Conservation (phyloP, 1,284 basidiomycete genomes). For the Melanopsichium pennsylvanicum region DNA sequence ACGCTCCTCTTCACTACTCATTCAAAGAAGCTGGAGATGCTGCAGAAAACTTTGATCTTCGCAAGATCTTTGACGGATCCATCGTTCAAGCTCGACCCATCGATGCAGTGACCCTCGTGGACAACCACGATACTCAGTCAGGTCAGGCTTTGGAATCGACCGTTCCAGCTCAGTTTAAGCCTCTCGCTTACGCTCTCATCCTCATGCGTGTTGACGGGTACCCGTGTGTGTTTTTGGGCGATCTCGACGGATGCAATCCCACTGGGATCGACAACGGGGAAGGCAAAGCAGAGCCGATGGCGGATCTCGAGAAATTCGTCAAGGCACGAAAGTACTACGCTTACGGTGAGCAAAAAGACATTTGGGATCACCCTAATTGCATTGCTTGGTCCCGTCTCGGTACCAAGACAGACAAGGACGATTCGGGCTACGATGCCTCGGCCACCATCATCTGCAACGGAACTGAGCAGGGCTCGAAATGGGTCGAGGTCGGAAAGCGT, state of each 20-base stretch:
- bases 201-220: conserved; percentile 83
- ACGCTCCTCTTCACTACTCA: conserved; percentile 72
- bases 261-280: conserved; percentile 44
- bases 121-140: conserved; percentile 70
- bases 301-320: conserved; percentile 68
- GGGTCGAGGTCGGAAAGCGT: conserved; percentile 51
- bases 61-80: conserved; percentile 72
- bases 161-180: conserved; percentile 71
- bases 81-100: conserved; percentile 70
- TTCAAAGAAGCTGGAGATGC: conserved; percentile 71
- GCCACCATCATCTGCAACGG: conserved; percentile 58
- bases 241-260: conserved; percentile 72
- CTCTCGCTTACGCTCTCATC: conserved; percentile 81
- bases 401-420: conserved; percentile 18
- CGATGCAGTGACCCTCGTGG: conserved; percentile 72
- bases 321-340: conserved; percentile 70
- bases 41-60: conserved; percentile 69
- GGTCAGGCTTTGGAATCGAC: conserved; percentile 69
- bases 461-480: conserved; percentile 41
- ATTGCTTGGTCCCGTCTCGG: conserved; percentile 53
- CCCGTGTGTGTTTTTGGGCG: conserved; percentile 93
- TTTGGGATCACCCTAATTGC: conserved; percentile 55
- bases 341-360: conserved; percentile 69
- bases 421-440: conserved; percentile 43
- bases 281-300: conserved; percentile 66